These are phyloP conservation scores for Helotiales sp. DNA, from an alignment of 2,329 filamentous ascomycete species.

Conservation along the genomic window DNA sequence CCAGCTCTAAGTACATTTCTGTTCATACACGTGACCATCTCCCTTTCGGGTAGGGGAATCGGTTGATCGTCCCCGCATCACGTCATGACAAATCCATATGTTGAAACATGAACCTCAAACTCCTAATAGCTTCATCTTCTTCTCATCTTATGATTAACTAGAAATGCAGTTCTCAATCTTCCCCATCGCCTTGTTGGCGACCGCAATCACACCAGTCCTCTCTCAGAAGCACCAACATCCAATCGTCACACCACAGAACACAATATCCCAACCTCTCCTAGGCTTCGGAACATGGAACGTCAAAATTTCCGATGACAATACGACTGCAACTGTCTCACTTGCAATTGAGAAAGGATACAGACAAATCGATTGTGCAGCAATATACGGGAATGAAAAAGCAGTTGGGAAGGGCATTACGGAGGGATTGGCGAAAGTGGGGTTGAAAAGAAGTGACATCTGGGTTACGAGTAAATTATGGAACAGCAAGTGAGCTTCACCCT, in stretches of 20 bases:
- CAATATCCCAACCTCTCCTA: constrained; percentile 9
- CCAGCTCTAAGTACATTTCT: no score
- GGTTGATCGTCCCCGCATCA: no score
- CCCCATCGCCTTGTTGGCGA: background rate
- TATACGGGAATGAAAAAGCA: constrained; percentile 20
- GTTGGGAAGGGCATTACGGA: constrained; percentile 24
- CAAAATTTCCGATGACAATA: constrained; percentile 11
- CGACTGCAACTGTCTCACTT: constrained; percentile 13
- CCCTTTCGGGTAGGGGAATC: no score
- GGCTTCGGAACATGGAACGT: constrained; percentile 19
- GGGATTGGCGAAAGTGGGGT: constrained; percentile 12
- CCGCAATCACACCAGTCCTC: background rate
- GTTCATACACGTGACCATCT: no score
- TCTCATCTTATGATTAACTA: background rate
- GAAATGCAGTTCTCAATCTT: background rate
- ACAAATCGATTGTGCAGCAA: constrained; percentile 26
- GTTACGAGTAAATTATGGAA: constrained; percentile 28
- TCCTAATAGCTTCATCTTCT: background rate
- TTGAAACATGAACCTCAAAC: background rate
- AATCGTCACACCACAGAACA: background rate
- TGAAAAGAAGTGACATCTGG: constrained; percentile 25
- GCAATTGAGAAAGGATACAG: constrained; percentile 26
- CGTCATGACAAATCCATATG: background rate
- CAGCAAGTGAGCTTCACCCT: constrained; percentile 14
- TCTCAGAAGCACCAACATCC: background rate